Percentiles rank a stretch among this genome's conserved stretches.
These are phyloP conservation scores for Pluteus cervinus DNA, from an alignment of 768 basidiomycete genomes.

Conservation along the genomic window DNA sequence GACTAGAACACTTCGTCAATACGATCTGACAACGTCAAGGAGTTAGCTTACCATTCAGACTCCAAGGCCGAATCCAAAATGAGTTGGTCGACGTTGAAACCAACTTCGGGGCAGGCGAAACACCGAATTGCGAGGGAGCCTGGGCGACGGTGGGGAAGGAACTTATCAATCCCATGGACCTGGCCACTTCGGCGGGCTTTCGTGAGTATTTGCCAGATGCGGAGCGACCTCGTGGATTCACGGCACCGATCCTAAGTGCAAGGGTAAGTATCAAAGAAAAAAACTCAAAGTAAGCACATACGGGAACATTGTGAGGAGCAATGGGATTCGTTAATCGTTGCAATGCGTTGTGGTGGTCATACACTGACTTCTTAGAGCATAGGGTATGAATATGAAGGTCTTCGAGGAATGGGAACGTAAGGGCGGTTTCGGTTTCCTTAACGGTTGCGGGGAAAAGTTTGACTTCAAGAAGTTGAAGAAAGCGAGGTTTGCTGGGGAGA, in stretches of 20 bases:
- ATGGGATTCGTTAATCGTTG: not conserved
- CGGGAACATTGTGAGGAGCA: slow-evolving; percentile 1
- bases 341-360: slow-evolving; percentile 4
- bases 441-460: slow-evolving; percentile 6
- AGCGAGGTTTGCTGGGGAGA: no score
- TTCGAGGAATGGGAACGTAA: slow-evolving; percentile 6
- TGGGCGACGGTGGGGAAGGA: slow-evolving; percentile 2
- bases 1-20: slow-evolving; percentile 11
- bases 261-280: not conserved
- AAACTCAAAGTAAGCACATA: not conserved
- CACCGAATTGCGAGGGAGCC: no score
- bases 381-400: slow-evolving; percentile 5
- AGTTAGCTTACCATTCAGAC: no score
- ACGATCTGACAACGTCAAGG: no score
- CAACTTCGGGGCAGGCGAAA: no score
- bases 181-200: no score
- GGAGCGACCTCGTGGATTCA: no score
- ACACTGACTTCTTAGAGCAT: slow-evolving; percentile 6
- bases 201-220: no score
- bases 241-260: not conserved
- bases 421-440: slow-evolving; percentile 1
- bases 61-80: no score
- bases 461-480: slow-evolving; percentile 3
- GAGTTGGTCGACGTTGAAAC: no score
- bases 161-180: no score